Base-by-base conservation (phyloP, 2,329 filamentous ascomycete species). In the Sphaerulina musiva region DNA sequence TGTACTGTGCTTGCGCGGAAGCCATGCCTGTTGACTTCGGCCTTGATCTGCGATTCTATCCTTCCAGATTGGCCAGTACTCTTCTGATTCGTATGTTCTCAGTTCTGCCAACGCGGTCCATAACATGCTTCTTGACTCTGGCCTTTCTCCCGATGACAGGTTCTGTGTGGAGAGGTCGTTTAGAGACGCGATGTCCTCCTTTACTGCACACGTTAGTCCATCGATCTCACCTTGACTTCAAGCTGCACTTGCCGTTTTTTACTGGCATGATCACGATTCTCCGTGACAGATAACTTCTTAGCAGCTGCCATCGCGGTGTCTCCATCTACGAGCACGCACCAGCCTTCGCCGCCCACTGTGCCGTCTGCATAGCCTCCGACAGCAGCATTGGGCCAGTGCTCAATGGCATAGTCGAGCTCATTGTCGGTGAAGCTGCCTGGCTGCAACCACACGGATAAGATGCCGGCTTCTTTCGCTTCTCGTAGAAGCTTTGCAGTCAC, bases 241-340 rank as follows among this genome's bases (percentile, higher is more conserved):
- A 11, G 20, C 11, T 39, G 26, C 29, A 53, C 54, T 53, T 53
- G 54, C 54, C 54, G 46, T 41, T 38, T 53, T 41, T 38, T 53
- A 31, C 20, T 42, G 8, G 41, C 26, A 14, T 4, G 2, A 11
- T 32, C 54, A 41, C 47, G 46, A 10, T 39, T 42, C n/a, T 34
- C 20, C 14, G 14, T 38, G 20, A 29, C 34, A 54, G 23, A 10
- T 26, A 51, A 51, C 38, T 29, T 45, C 48, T 44, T 51, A 14
- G 76, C 80, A 39, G 70, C 76, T 65, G 74, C 76, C 64, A 86
- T 64, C 1, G 81, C 83, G 66, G 71, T 74, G 61, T 91, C 87
- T 0, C 89, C 89, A 70, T 95, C 88, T 9, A 95, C 87, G 43
- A 95, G 76, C 23, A 95, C 86, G 72, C 89, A 95, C 87, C 89